Conservation (phyloP, 2,329 filamentous ascomycete genomes). For the Akanthomyces muscarius region DNA sequence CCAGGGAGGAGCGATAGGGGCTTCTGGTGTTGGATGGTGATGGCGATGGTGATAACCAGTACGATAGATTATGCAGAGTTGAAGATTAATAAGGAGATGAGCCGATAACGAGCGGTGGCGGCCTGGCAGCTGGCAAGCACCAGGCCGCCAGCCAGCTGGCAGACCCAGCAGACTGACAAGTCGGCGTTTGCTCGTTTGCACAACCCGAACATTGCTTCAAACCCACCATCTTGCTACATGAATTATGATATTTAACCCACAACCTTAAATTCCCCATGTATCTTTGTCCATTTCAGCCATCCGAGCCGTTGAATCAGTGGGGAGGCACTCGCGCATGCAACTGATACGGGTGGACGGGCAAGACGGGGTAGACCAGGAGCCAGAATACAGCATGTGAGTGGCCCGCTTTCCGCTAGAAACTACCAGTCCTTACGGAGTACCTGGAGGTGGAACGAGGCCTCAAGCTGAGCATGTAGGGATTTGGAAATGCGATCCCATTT, state of each 20-base stretch:
- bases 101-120: not conserved
- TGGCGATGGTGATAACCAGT: not conserved
- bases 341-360: not conserved
- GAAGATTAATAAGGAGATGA: not conserved
- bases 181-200: constrained; percentile 5
- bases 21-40: not conserved
- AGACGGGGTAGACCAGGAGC: not conserved
- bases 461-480: constrained; percentile 3
- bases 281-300: not conserved
- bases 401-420: not conserved
- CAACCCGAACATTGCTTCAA: not conserved
- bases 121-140: not conserved
- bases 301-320: not conserved
- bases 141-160: constrained; percentile 1
- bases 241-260: not conserved
- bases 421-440: not conserved
- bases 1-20: not conserved
- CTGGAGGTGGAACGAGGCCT: too few relatives aligned
- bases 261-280: not conserved
- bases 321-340: not conserved
- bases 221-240: not conserved
- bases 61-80: not conserved
- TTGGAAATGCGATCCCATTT: not conserved
- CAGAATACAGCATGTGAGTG: not conserved
- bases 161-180: not conserved